Evolutionary conservation across 345 rosid genomes (phyloP).

Genomic region (Salix caprea): DNA sequence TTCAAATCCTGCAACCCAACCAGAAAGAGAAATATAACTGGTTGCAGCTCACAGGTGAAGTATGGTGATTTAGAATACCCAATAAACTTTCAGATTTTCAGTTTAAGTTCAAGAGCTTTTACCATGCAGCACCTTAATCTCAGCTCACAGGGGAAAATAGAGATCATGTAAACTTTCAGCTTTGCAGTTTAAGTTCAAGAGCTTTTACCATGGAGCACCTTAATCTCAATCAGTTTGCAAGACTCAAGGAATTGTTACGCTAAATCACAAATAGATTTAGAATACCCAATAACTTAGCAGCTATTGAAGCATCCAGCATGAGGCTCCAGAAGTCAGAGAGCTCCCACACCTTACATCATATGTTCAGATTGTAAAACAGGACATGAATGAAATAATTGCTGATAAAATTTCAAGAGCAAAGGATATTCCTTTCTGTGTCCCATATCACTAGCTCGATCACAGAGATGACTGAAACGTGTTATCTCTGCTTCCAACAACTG

Average conservation of each 20-base stretch:
- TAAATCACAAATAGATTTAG: background rate
- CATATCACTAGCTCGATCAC: slow-evolving; percentile 98
- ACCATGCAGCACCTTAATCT: no score
- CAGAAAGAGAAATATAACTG: background rate
- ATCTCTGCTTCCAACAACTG: slow-evolving; percentile 90
- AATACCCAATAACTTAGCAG: background rate
- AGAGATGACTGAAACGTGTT: slow-evolving; percentile 79
- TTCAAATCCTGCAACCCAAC: background rate
- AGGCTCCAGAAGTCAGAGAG: background rate
- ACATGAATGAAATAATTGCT: background rate
- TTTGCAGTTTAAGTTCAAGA: background rate
- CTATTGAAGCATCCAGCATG: background rate
- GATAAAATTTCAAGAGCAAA: slow-evolving; percentile 26
- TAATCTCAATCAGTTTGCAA: background rate
- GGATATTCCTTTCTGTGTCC: slow-evolving; percentile 99
- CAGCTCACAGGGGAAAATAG: background rate
- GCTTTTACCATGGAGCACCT: background rate
- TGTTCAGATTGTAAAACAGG: background rate
- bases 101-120: no score
- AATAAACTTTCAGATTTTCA: no score
- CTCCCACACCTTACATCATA: background rate
- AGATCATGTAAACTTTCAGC: background rate
- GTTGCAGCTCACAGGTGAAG: background rate
- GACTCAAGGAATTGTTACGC: background rate
- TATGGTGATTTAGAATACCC: background rate